Evolutionary conservation across 495 filamentous ascomycete species (phyloP), one percentile per base, ranked within the genome.

Genomic region (Aspergillus funiculosus): DNA sequence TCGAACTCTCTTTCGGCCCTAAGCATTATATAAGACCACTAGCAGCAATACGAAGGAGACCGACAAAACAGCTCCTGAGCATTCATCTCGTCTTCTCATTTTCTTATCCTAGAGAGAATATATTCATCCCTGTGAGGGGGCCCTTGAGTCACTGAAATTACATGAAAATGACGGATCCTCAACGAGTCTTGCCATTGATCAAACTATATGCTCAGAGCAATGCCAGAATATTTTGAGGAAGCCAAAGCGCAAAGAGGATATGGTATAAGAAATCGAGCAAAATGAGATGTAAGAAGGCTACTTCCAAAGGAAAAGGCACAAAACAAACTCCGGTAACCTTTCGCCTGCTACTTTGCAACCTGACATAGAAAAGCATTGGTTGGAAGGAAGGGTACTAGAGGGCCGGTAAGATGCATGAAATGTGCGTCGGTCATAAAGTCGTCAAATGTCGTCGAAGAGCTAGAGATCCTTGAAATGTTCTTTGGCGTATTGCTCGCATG

Each of bases 401-500:
- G 48, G 25, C 53, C 62, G 53, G 57, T 60, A 62, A 52, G 52
- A 63, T 63, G 59, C 54, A 52, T 55, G 42, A 46, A 56, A 46
- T 51, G 35, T 44, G 57, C 47, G 34, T 20, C 40, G 27, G 46
- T 70, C 68, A 45, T 72, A 50, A 67, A 58, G 56, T 69, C 68
- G 63, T 72, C 53, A 68, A 50, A 21, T 42, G 54, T 53, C 52
- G 46, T 58, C 42, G 39, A 18, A 49, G 43, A 28, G 54, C 68
- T 60, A 74, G 36, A 70, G 48, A 43, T 76, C 77, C 53, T 77
- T 84, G 60, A 94, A 96, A 66, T 96, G 85, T 66, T 98, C 92
- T 65, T 95, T 98, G 26, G 92, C 92, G 66, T 94, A 97, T 63
- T 95, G 89, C 60, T 98, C 92, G 70, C 92, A 98, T 22, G 92